Evolutionary conservation across 1,284 basidiomycete species (phyloP).

Genomic region (Ceratobasidium sp.): DNA sequence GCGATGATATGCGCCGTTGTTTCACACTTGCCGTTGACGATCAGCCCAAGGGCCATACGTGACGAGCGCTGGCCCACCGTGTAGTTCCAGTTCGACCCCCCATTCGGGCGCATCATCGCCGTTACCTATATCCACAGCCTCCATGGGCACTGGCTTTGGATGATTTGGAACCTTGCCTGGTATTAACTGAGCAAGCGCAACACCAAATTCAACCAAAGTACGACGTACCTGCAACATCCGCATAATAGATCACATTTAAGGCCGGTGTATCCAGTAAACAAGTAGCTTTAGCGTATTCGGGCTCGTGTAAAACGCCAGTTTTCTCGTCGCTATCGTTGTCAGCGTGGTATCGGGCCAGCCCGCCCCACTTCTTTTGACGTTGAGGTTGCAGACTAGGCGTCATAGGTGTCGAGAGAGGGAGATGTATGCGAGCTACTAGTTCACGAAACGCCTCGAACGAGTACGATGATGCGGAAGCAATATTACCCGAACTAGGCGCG

Average conservation of each 20-base stretch:
- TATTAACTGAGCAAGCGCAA: slow-evolving; percentile 58
- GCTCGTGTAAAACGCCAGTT: slow-evolving; percentile 53
- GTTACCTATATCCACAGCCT: slow-evolving; percentile 81
- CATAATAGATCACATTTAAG: slow-evolving; percentile 86
- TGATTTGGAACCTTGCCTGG: slow-evolving; percentile 58
- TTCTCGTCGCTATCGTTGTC: slow-evolving; percentile 52
- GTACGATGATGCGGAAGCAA: slow-evolving; percentile 67
- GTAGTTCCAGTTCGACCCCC: slow-evolving; percentile 87
- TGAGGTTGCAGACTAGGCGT: slow-evolving; percentile 43
- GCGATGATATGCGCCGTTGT: background rate
- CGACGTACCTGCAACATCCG: slow-evolving; percentile 68
- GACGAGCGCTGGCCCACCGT: slow-evolving; percentile 71
- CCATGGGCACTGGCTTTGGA: slow-evolving; percentile 61
- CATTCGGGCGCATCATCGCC: slow-evolving; percentile 91
- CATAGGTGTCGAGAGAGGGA: background rate
- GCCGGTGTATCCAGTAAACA: slow-evolving; percentile 82
- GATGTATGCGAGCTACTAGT: slow-evolving; percentile 35
- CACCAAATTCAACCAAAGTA: slow-evolving; percentile 41
- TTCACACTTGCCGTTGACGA: slow-evolving; percentile 75
- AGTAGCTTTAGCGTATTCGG: slow-evolving; percentile 89
- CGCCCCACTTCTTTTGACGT: slow-evolving; percentile 60
- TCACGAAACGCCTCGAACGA: slow-evolving; percentile 52
- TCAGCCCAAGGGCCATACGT: slow-evolving; percentile 96
- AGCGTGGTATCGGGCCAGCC: slow-evolving; percentile 61
- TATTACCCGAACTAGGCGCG: slow-evolving; percentile 57